A percentile compares a stretch with the other conserved stretches of the same genome.
Conservation (phyloP, 1,284 basidiomycete species). For the Ceratobasidium sp. region DNA sequence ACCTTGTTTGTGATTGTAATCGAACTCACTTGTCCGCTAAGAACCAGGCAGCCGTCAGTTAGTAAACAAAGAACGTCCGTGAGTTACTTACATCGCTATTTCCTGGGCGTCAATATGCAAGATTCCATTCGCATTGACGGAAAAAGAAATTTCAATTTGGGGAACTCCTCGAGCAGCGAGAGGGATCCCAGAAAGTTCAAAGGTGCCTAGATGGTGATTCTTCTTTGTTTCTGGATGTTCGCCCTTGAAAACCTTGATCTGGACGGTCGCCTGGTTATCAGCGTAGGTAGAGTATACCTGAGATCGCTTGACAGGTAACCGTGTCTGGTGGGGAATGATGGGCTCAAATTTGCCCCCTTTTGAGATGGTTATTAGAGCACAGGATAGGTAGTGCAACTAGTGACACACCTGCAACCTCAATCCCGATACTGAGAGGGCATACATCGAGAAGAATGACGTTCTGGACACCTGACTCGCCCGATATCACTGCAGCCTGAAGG, state of each 20-base stretch:
- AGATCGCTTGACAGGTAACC: constrained; percentile 71
- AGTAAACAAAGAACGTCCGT: not conserved
- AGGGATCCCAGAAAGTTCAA: constrained; percentile 67
- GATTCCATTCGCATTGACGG: constrained; percentile 63
- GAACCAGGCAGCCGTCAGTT: not conserved
- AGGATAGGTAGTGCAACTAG: not conserved
- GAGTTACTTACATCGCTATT: constrained; percentile 65
- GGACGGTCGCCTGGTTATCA: constrained; percentile 63
- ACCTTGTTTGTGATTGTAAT: constrained; percentile 59
- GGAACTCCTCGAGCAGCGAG: constrained; percentile 67
- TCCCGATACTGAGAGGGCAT: constrained; percentile 58
- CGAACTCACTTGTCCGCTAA: constrained; percentile 60
- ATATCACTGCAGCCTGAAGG: constrained; percentile 83
- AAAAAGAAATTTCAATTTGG: constrained; percentile 65
- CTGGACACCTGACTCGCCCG: constrained; percentile 60
- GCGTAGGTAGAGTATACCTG: constrained; percentile 70
- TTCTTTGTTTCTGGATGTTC: constrained; percentile 68
- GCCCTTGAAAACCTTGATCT: constrained; percentile 65
- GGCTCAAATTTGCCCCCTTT: constrained; percentile 71
- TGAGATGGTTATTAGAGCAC: constrained; percentile 64
- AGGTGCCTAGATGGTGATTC: constrained; percentile 70
- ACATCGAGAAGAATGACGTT: constrained; percentile 61
- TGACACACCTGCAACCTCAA: not conserved
- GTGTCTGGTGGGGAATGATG: constrained; percentile 68
- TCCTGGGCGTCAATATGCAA: constrained; percentile 64